phyloP scores from a whole-genome alignment of 2,329 filamentous ascomycete genomes.

The Colletotrichum phormii region DNA sequence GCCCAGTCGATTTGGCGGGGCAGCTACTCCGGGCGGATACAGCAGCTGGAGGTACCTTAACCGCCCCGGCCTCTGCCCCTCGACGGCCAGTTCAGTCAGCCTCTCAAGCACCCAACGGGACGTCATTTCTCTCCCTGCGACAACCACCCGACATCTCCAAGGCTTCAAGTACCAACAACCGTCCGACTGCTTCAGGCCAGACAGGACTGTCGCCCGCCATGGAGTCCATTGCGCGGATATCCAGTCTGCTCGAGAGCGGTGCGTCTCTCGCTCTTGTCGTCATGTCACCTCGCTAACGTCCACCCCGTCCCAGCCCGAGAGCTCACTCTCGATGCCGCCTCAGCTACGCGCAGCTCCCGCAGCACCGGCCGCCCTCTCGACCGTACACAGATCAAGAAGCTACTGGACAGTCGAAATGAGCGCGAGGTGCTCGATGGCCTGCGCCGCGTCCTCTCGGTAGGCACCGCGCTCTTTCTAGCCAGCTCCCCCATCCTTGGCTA shows the following conservation, averaged over 20 bases:
- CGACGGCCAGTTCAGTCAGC: background rate
- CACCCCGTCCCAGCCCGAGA: constrained; percentile 77
- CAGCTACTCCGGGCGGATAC: background rate
- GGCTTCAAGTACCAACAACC: background rate
- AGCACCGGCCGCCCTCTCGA: constrained; percentile 75
- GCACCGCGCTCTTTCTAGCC: constrained; percentile 40
- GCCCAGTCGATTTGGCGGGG: too few species aligned
- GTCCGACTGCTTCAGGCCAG: background rate
- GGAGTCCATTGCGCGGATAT: constrained; percentile 97
- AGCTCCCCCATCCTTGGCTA: constrained; percentile 30
- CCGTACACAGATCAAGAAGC: constrained; percentile 89
- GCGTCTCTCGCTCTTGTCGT: constrained; percentile 46
- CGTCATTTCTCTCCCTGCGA: constrained; percentile 38
- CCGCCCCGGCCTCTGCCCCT: constrained; percentile 14
- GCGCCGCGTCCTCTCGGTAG: constrained; percentile 87
- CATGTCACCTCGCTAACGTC: constrained; percentile 36
- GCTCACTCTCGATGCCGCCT: constrained; percentile 95
- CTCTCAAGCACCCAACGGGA: constrained; percentile 32
- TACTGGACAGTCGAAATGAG: constrained; percentile 93
- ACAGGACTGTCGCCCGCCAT: constrained; percentile 59
- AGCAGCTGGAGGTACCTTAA: background rate
- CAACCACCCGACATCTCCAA: background rate
- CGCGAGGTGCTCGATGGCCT: constrained; percentile 93
- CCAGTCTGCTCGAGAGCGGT: constrained; percentile 95
- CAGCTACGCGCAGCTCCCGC: constrained; percentile 79